Evolutionary conservation across 352 stramenopile genomes (phyloP).

Genomic region (Pythium volutum): DNA sequence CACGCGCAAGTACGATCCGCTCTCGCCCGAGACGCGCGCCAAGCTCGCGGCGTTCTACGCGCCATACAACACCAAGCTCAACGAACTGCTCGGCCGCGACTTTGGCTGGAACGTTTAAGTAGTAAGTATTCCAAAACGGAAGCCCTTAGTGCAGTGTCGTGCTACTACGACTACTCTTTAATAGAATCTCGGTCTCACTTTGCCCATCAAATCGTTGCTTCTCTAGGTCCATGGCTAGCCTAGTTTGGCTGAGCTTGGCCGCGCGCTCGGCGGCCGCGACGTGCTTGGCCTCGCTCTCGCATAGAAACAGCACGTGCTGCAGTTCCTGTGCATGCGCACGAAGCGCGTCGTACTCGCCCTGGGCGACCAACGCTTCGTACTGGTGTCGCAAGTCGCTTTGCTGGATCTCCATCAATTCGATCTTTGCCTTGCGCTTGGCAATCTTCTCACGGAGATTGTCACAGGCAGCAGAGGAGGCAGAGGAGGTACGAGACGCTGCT

Average conservation of each 20-base stretch:
- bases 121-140: too few species aligned
- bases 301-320: constrained; percentile 67
- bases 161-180: constrained; percentile 31
- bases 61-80: constrained; percentile 82
- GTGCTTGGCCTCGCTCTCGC: constrained; percentile 49
- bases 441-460: constrained; percentile 55
- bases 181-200: constrained; percentile 61
- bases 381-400: constrained; percentile 27
- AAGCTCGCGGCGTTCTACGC: constrained; percentile 76
- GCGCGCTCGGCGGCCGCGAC: constrained; percentile 38
- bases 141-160: too few species aligned
- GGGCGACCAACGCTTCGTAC: constrained; percentile 39
- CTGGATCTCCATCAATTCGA: constrained; percentile 37
- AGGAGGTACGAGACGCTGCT: background rate
- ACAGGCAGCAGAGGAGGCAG: constrained; percentile 28
- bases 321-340: constrained; percentile 58
- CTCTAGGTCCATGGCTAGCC: constrained; percentile 34
- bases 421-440: constrained; percentile 37
- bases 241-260: constrained; percentile 31
- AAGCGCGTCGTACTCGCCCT: constrained; percentile 48
- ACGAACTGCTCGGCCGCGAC: constrained; percentile 54
- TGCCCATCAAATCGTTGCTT: constrained; percentile 47
- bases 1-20: constrained; percentile 79
- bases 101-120: constrained; percentile 38
- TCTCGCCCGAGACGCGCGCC: constrained; percentile 45